Evolutionary conservation across 768 basidiomycete genomes (phyloP).

Genomic region (Tricholoma bakamatsutake): DNA sequence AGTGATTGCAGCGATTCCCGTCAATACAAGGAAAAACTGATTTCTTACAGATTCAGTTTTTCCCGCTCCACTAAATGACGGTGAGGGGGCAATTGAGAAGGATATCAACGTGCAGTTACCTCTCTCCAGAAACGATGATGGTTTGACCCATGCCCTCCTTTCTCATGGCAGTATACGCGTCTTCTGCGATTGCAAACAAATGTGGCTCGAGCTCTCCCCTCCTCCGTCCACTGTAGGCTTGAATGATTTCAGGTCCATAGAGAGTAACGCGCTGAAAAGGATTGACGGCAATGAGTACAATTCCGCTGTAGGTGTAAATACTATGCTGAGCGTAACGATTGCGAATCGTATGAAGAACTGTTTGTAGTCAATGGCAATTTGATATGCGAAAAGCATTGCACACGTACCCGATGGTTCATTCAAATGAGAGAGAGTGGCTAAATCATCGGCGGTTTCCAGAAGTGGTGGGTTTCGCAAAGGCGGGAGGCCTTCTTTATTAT

Average conservation of each 20-base stretch:
- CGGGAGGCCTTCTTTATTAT: slow-evolving; percentile 75
- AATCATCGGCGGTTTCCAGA: slow-evolving; percentile 94
- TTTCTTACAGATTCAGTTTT: slow-evolving; percentile 88
- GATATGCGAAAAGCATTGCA: neutral
- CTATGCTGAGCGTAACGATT: slow-evolving; percentile 96
- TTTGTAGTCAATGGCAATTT: neutral
- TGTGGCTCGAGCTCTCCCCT: slow-evolving; percentile 97
- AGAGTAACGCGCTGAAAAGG: slow-evolving; percentile 97
- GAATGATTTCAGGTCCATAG: slow-evolving; percentile 95
- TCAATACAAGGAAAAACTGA: neutral
- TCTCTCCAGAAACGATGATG: slow-evolving; percentile 97
- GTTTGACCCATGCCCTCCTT: slow-evolving; percentile 94
- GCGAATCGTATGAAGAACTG: slow-evolving; percentile 94
- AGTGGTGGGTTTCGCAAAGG: slow-evolving; percentile 95
- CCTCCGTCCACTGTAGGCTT: slow-evolving; percentile 88
- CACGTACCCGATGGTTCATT: slow-evolving; percentile 91
- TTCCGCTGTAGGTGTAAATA: slow-evolving; percentile 98
- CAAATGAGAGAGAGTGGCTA: slow-evolving; percentile 95
- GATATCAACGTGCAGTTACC: slow-evolving; percentile 41
- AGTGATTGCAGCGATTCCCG: slow-evolving; percentile 3
- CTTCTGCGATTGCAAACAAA: slow-evolving; percentile 97
- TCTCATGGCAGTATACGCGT: slow-evolving; percentile 97
- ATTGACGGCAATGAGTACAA: slow-evolving; percentile 97
- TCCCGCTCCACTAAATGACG: slow-evolving; percentile 80
- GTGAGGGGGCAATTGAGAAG: slow-evolving; percentile 11